Conservation (phyloP, 257 asterid genomes). For the Verbascum thapsus region DNA sequence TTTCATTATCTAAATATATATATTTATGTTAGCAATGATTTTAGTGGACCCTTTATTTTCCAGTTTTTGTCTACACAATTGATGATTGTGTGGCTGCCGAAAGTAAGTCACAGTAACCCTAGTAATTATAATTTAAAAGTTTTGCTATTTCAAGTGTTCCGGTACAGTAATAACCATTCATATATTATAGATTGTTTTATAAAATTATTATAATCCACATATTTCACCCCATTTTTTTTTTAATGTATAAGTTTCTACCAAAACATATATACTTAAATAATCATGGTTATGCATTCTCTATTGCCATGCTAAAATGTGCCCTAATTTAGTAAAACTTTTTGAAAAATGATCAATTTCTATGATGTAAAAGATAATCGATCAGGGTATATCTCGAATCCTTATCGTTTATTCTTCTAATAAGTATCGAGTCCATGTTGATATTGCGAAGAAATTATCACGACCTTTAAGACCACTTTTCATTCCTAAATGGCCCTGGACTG, state of each 20-base stretch:
- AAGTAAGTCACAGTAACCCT: neutral
- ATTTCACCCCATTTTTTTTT: too few relatives aligned
- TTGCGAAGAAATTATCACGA: constrained; percentile 26
- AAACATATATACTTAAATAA: too few relatives aligned
- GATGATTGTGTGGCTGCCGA: neutral
- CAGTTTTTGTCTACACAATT: neutral
- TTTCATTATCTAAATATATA: neutral
- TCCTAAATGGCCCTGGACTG: constrained; percentile 23
- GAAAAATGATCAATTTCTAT: constrained; percentile 15
- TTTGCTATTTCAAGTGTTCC: too few relatives aligned
- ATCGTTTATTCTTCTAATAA: constrained; percentile 19
- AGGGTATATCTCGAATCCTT: constrained; percentile 41
- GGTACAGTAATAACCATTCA: too few relatives aligned
- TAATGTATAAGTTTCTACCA: too few relatives aligned
- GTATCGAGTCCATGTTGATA: constrained; percentile 24
- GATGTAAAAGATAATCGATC: constrained; percentile 21
- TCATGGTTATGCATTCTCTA: too few relatives aligned
- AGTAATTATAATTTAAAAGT: too few relatives aligned
- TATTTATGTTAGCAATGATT: neutral
- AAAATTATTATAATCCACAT: too few relatives aligned
- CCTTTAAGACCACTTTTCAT: constrained; percentile 22
- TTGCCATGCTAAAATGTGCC: too few relatives aligned
- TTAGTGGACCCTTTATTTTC: neutral
- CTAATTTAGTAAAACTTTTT: too few relatives aligned
- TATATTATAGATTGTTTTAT: too few relatives aligned